phyloP scores from a whole-genome alignment of 2,329 filamentous ascomycete species.

The Fusarium dimerum region DNA sequence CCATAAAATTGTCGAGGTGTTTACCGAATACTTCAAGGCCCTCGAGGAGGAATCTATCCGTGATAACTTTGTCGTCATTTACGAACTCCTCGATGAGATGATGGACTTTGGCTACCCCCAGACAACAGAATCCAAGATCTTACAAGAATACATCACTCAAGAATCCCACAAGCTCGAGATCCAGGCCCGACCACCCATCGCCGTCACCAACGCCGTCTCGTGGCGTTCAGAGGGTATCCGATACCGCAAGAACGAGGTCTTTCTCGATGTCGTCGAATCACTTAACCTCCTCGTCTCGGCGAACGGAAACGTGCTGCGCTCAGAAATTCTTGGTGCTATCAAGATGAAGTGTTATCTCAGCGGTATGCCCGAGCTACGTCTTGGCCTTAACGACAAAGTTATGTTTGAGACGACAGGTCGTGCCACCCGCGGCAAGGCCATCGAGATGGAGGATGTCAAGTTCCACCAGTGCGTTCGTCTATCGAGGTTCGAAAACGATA shows the following conservation, averaged over 20 bases:
- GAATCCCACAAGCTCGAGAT: slow-evolving; percentile 98
- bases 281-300: slow-evolving; percentile 93
- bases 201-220: slow-evolving; percentile 96
- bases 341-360: slow-evolving; percentile 99
- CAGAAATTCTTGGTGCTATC: slow-evolving; percentile 93
- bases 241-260: slow-evolving; percentile 99
- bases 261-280: slow-evolving; percentile 95
- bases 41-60: slow-evolving; percentile 98
- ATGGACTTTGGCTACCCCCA: slow-evolving; percentile 99
- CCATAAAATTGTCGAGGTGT: slow-evolving; percentile 97
- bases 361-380: slow-evolving; percentile 92
- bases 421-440: slow-evolving; percentile 91
- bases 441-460: slow-evolving; percentile 99
- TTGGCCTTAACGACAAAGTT: slow-evolving; percentile 97
- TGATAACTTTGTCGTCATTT: slow-evolving; percentile 99
- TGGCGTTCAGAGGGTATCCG: slow-evolving; percentile 98
- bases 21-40: slow-evolving; percentile 99
- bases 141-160: slow-evolving; percentile 99
- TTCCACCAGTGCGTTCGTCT: slow-evolving; percentile 98
- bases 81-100: slow-evolving; percentile 98
- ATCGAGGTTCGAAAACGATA: slow-evolving; percentile 95
- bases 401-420: slow-evolving; percentile 99
- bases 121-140: slow-evolving; percentile 96
- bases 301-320: slow-evolving; percentile 91
- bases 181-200: slow-evolving; percentile 92